Base-by-base conservation (phyloP, 257 asterid genomes). In the Scutellaria barbata region DNA sequence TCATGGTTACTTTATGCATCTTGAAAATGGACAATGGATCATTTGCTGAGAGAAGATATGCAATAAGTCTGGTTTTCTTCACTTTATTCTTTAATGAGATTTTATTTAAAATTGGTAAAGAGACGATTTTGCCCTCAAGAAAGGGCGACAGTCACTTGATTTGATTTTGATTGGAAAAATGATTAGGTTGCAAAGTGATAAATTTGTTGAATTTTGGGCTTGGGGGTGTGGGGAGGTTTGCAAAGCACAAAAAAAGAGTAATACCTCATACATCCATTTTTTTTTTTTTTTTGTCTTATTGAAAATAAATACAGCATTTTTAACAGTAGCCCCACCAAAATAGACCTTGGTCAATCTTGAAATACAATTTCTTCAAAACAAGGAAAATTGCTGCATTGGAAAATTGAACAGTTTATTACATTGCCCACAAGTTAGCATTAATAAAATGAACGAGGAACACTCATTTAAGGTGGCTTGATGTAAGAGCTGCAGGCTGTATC, bases 371-470 rank as follows among this genome's bases (percentile, higher is more conserved):
- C 39, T 53, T 18, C 59, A 53, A 74, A 42, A 41, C 46, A 18
- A 20, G 10, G 12, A 62, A 45, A 46, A 42, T 68, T 39, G 18
- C 39, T 39, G 17, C 46, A 51, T 4, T 59, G 48, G 52, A 58
- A 63, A 48, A 64, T 56, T 53, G 45, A 74, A 74, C 58, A 12
- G 50, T 69, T 63, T 22, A 62, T 66, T 69, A 55, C 76, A 66
- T 66, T 59, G 33, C 67, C 59, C 74, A 22, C 0, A 37, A 60
- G 33, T 51, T 51, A 66, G 58, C 60, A 63, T 20, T 13, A 68
- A 78, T 75, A 82, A 69, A 79, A 50, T 56, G 76, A 73, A 69
- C 33, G 45, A 71, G 1, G 45, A 54, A 35, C 55, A 61, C 63
- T 46, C 47, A 16, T 50, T 50, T 41, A 54, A 40, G 63, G 66